Base-by-base conservation (phyloP, 345 rosid genomes). In the Theobroma cacao region DNA sequence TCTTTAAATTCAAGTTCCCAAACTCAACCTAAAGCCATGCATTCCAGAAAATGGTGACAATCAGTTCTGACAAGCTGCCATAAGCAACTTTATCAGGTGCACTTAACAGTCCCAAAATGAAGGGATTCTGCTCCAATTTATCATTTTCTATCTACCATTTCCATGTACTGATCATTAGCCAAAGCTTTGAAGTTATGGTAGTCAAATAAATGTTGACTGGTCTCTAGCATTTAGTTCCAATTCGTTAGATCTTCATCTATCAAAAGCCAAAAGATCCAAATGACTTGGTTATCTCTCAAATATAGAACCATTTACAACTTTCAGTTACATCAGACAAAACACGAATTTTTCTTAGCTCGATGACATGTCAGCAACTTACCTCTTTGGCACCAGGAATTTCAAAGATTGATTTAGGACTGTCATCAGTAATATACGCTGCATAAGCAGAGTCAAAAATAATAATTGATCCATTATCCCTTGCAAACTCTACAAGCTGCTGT, bases 361-460 rank as follows among this genome's bases (percentile, higher is more conserved):
- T 52, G 63, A 40, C 30, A 38, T 56, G 53, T 26, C 5, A 68
- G 45, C 53, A 41, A 63, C 41, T 28, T 30, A 94, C 98, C 98
- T 93, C 95, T 74, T 85, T 86, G 75, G 98, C 97, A 56, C 98
- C 98, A 67, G 97, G 94, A 67, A 95, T 91, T 85, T 95, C 97
- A 79, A 84, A 95, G 69, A 95, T 95, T 28, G 98, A 87, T 79
- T 85, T 82, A 1, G 98, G 98, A 52, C 87, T 87, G 3, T 81
- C 86, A 63, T 93, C 98, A 24, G 88, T 77, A 30, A 93, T 90
- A 75, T 89, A 95, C 36, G 92, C 78, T 56, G 97, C 87, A 75
- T 95, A 95, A 0, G 98, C 97, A 55, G 98, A 84, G 79, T 95
- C 95, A 61, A 77, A 87, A 66, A 95, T 78, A 65, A 93, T 90